Evolutionary conservation across 139 green algal genomes (phyloP), one percentile per base, ranked within the genome.

Genomic region (Chlamydomonas schloesseri): DNA sequence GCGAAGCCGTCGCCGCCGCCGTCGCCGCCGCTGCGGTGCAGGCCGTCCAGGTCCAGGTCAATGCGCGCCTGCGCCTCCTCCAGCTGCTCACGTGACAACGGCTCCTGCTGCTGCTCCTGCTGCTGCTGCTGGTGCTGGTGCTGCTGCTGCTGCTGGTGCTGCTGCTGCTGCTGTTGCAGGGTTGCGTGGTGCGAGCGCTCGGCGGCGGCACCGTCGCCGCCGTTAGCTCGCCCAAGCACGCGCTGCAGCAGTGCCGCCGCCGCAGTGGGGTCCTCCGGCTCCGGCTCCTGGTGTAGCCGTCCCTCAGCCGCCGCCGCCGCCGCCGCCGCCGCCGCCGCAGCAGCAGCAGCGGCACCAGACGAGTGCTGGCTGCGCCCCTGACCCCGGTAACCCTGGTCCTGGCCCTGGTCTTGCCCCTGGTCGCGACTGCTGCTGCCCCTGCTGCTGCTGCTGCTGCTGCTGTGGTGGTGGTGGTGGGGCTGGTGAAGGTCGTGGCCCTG

Each of bases 51-150:
- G 42, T 50, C 42, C 42, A 50, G 42, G 42, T 50, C 42, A 13
- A 50, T 50, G 6, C 5, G 57, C 57, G 57, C 57, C 57, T 29
- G 57, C 57, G 20, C 57, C 57, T 64, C 20, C 57, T 64, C 57
- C 57, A 4, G 57, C 57, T 64, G 20, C 57, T 64, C 64, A 15
- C 26, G 2, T 20, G 13, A 33, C 24, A 20, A 3, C 64, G 28
- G 6, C 42, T 50, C 42, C 42, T 50, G 6, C 42, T 5, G 6
- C 42, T 8, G 6, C 42, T 50, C 58, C 23, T 67, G 8, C 33
- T 75, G 70, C 70, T 42, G 70, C 10, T 75, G 46, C 46, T 79
- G 72, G 11, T 79, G 42, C 23, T 79, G 72, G 23, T 62, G 72
- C 37, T n/a, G 33, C 15, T 42, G 33, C n/a, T 55, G 24, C n/a